Conservation (phyloP, 352 stramenopile genomes). For the Globisporangium middletonii region DNA sequence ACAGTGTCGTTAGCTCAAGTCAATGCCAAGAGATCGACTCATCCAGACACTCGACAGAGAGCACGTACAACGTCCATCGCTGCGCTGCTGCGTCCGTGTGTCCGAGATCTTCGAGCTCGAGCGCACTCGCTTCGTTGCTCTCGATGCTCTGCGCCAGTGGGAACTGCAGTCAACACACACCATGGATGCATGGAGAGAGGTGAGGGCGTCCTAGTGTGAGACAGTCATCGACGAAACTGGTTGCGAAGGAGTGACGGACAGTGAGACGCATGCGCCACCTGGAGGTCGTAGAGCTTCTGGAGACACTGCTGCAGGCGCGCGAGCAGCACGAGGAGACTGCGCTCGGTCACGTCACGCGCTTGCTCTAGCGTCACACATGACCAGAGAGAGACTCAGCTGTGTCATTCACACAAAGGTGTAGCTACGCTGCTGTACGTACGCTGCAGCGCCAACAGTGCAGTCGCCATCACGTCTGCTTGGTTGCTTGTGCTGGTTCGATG, state of each 20-base stretch:
- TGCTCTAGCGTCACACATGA: constrained; percentile 7
- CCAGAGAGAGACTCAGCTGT: neutral
- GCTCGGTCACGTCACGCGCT: constrained; percentile 7
- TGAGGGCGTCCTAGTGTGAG: too few species aligned
- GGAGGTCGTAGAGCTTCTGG: constrained; percentile 12
- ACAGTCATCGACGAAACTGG: too few species aligned
- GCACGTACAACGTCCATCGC: neutral
- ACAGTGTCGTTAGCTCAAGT: too few species aligned
- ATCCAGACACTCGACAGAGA: too few species aligned
- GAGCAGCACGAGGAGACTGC: constrained; percentile 12
- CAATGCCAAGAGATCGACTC: too few species aligned
- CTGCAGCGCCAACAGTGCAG: constrained; percentile 25
- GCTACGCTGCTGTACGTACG: constrained; percentile 10
- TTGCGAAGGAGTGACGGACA: too few species aligned
- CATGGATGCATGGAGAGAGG: neutral
- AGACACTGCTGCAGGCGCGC: constrained; percentile 13
- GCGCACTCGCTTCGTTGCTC: neutral
- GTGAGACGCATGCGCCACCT: constrained; percentile 7
- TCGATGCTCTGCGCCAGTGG: constrained; percentile 10
- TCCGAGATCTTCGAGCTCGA: constrained; percentile 11
- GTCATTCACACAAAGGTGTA: neutral
- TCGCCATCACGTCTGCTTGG: constrained; percentile 9
- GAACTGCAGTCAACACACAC: neutral
- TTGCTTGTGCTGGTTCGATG: neutral
- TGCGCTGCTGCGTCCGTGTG: constrained; percentile 7